Conservation (phyloP, 2,329 filamentous ascomycete genomes). For the Aspergillus neotritici region DNA sequence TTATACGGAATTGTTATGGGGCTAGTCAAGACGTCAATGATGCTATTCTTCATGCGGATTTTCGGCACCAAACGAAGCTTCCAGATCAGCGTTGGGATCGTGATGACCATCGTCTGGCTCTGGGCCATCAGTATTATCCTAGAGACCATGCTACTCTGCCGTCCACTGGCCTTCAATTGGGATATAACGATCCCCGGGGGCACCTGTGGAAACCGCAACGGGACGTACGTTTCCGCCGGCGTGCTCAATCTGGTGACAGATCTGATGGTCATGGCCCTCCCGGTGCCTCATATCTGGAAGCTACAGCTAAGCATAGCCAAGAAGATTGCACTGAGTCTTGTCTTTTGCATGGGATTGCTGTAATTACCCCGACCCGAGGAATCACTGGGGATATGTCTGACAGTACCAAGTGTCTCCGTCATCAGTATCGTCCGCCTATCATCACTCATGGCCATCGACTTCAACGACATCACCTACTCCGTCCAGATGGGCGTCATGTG, state of each 20-base stretch:
- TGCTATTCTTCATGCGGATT: constrained; percentile 22
- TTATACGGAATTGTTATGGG: constrained; percentile 20
- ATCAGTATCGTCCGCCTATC: constrained; percentile 16
- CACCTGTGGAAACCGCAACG: constrained; percentile 12
- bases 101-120: constrained; percentile 12
- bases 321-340: constrained; percentile 15
- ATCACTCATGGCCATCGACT: constrained; percentile 12
- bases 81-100: constrained; percentile 17
- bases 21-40: constrained; percentile 21
- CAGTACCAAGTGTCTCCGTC: constrained; percentile 10
- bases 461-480: constrained; percentile 14
- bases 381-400: no score
- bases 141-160: constrained; percentile 12
- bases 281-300: constrained; percentile 18
- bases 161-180: no score
- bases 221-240: constrained; percentile 11
- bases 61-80: constrained; percentile 23
- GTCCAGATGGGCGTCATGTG: constrained; percentile 11
- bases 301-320: constrained; percentile 14
- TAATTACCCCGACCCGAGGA: constrained; percentile 6
- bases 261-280: constrained; percentile 18
- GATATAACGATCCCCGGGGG: constrained; percentile 7
- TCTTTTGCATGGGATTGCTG: constrained; percentile 20
- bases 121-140: constrained; percentile 22
- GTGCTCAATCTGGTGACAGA: constrained; percentile 20